Percentiles rank a stretch among this genome's conserved stretches.
Conservation (phyloP, 805 yeast genomes). For the Wickerhamiella dianesei region DNA sequence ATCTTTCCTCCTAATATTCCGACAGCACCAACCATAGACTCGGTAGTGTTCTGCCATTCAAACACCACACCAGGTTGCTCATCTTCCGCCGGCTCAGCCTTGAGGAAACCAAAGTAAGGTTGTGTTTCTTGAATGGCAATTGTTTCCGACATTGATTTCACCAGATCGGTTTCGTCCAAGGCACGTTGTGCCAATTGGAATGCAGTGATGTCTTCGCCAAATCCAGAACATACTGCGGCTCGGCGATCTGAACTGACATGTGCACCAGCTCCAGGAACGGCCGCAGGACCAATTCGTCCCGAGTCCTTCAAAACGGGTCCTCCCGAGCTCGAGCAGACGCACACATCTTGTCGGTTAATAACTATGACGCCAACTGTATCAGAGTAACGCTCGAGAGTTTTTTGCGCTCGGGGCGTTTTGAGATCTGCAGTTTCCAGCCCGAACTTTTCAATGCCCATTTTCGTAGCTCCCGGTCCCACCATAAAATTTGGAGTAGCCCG, state of each 20-base stretch:
- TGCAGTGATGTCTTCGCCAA: constrained; percentile 30
- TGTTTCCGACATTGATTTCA: constrained; percentile 1
- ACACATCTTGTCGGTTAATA: constrained; percentile 17
- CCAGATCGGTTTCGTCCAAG: neutral
- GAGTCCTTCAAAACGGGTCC: constrained; percentile 27
- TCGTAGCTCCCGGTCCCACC: constrained; percentile 27
- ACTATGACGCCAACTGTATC: constrained; percentile 33
- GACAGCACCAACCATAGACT: constrained; percentile 11
- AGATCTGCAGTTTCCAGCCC: neutral
- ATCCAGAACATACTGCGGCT: constrained; percentile 25
- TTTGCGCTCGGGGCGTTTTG: constrained; percentile 1
- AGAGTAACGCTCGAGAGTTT: constrained; percentile 8
- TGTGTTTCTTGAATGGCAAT: constrained; percentile 1
- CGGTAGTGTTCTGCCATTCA: constrained; percentile 17
- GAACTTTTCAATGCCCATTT: neutral
- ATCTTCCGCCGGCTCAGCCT: constrained; percentile 1
- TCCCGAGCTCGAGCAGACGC: constrained; percentile 30
- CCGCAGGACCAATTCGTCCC: constrained; percentile 33
- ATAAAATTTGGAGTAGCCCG: constrained; percentile 21
- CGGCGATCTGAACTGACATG: constrained; percentile 8
- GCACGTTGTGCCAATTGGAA: constrained; percentile 19
- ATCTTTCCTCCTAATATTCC: constrained; percentile 1
- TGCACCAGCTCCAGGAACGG: constrained; percentile 28
- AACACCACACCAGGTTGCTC: constrained; percentile 1
- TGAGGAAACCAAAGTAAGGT: constrained; percentile 10